A percentile compares a stretch with the other conserved stretches of the same genome.
phyloP scores from a whole-genome alignment of 2,329 filamentous ascomycete species.

The Claviceps cyperi region DNA sequence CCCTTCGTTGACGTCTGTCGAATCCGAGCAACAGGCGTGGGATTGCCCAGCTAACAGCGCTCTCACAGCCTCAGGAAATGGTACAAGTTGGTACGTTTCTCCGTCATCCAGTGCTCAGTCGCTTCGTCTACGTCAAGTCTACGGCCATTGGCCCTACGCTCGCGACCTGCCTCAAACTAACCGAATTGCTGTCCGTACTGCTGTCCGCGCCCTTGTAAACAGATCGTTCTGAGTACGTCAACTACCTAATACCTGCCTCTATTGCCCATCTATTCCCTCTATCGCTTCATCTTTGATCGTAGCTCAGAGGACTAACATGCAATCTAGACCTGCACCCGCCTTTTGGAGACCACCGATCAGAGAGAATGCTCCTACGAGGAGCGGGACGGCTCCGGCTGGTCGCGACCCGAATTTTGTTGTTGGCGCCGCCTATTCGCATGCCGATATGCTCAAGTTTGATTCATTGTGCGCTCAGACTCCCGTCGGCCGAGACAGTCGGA shows the following conservation, averaged over 20 bases:
- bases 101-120: not conserved
- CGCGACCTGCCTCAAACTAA: not conserved
- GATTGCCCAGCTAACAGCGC: slow-evolving; percentile 18
- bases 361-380: slow-evolving; percentile 37
- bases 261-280: not conserved
- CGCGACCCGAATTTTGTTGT: slow-evolving; percentile 63
- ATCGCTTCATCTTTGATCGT: not conserved
- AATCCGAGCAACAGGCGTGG: not conserved
- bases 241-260: not conserved
- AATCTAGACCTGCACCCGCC: slow-evolving; percentile 60
- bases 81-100: slow-evolving; percentile 80
- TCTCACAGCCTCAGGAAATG: slow-evolving; percentile 67
- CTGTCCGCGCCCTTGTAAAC: slow-evolving; percentile 3
- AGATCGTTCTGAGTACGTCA: slow-evolving; percentile 51
- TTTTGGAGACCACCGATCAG: slow-evolving; percentile 63
- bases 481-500: not conserved
- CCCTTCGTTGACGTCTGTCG: not conserved
- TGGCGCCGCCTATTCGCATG: slow-evolving; percentile 90
- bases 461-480: slow-evolving; percentile 43
- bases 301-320: slow-evolving; percentile 13
- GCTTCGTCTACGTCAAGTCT: not conserved
- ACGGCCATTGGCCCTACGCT: not conserved
- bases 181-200: slow-evolving; percentile 9
- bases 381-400: slow-evolving; percentile 21
- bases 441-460: slow-evolving; percentile 83